Evolutionary conservation across 2,329 filamentous ascomycete species (phyloP).

Genomic region (Cladobotryum protrusum): DNA sequence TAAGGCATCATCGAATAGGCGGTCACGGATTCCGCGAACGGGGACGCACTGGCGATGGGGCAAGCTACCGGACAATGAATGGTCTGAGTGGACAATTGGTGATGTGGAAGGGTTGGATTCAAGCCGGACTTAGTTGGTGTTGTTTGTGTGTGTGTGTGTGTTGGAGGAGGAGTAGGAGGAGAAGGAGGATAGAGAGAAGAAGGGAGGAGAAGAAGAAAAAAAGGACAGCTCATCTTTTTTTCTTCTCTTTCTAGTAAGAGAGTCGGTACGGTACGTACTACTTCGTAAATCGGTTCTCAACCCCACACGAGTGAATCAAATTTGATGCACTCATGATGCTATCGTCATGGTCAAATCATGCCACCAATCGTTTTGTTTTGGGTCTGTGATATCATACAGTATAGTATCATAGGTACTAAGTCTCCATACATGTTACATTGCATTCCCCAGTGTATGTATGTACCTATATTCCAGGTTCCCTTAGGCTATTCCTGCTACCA

Average conservation of each 20-base stretch:
- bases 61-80: neutral
- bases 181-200: no score
- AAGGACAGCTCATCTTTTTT: neutral
- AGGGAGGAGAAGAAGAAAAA: neutral
- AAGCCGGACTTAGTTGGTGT: neutral
- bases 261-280: no score
- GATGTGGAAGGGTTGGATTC: neutral
- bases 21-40: constrained; percentile 7
- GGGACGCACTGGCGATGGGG: constrained; percentile 7
- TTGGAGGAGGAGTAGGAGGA: neutral
- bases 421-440: no score
- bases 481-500: no score
- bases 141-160: neutral
- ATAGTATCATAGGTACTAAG: no score
- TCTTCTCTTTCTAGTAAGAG: no score
- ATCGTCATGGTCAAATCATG: neutral
- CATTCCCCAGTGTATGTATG: no score
- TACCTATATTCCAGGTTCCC: no score
- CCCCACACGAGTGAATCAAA: no score
- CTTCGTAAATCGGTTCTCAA: no score
- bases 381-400: no score
- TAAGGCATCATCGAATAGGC: constrained; percentile 8
- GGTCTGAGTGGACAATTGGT: neutral
- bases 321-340: constrained; percentile 1
- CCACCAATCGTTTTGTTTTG: no score